Conservation (phyloP, 306 rosid species). For the Clitoria ternatea region DNA sequence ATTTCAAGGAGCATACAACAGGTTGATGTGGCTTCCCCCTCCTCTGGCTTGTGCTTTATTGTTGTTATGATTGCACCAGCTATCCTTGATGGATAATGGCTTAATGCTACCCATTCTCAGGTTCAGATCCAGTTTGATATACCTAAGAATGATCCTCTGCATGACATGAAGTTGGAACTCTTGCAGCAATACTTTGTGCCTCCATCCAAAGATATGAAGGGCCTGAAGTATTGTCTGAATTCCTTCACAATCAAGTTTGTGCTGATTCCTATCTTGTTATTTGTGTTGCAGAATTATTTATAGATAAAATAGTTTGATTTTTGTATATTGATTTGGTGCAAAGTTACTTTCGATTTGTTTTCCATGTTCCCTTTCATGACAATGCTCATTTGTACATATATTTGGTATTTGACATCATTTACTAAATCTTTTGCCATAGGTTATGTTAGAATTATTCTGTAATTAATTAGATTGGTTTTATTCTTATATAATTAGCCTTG, state of each 20-base stretch:
- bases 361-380: not conserved
- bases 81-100: constrained; percentile 10
- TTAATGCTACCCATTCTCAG: constrained; percentile 47
- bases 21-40: not conserved
- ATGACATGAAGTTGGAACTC: constrained; percentile 53
- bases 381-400: too few species aligned
- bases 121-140: constrained; percentile 49
- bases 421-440: too few species aligned
- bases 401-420: too few species aligned
- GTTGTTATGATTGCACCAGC: not conserved
- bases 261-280: constrained; percentile 18
- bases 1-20: not conserved
- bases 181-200: constrained; percentile 46
- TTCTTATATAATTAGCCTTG: too few species aligned
- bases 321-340: constrained; percentile 1
- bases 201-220: constrained; percentile 24
- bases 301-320: not conserved
- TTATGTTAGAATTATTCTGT: too few species aligned
- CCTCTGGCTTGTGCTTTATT: not conserved
- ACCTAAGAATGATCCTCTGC: constrained; percentile 50
- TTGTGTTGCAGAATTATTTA: constrained; percentile 9
- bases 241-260: constrained; percentile 69
- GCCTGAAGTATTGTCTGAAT: constrained; percentile 35
- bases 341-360: not conserved
- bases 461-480: too few species aligned